phyloP scores from a whole-genome alignment of 305 asterid species.

The Fraxinus paxiana region DNA sequence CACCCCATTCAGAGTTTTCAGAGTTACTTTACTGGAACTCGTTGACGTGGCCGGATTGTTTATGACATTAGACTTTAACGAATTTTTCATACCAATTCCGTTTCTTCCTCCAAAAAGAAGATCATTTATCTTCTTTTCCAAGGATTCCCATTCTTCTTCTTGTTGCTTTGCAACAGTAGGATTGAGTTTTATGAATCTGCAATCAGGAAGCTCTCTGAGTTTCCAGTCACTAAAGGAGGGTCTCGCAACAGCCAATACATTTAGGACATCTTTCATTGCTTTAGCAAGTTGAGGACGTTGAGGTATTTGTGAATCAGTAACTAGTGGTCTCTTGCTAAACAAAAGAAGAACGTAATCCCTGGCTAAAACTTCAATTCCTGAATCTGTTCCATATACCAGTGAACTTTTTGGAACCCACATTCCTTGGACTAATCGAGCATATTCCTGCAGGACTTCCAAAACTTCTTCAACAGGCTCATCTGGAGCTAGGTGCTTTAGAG shows the following conservation, averaged over 20 bases:
- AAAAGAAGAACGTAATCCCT: constrained; percentile 62
- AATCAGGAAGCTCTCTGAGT: constrained; percentile 68
- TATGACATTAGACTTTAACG: constrained; percentile 29
- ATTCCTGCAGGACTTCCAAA: constrained; percentile 50
- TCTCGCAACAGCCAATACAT: constrained; percentile 54
- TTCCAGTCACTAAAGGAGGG: constrained; percentile 56
- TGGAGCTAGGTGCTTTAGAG: constrained; percentile 68
- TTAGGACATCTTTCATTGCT: constrained; percentile 47
- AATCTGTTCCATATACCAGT: constrained; percentile 41
- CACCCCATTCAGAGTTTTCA: constrained; percentile 32
- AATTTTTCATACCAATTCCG: constrained; percentile 31
- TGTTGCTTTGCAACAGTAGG: constrained; percentile 53
- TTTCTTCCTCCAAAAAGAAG: constrained; percentile 22
- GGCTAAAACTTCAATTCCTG: constrained; percentile 38
- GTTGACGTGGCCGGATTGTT: constrained; percentile 28
- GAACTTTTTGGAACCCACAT: constrained; percentile 74
- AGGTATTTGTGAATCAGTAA: constrained; percentile 38
- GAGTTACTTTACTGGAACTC: constrained; percentile 31
- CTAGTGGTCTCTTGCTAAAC: constrained; percentile 49
- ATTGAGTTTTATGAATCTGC: constrained; percentile 42
- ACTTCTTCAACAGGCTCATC: constrained; percentile 58
- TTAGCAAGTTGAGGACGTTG: constrained; percentile 14
- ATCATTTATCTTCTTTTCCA: constrained; percentile 35
- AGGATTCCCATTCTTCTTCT: constrained; percentile 41
- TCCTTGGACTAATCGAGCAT: constrained; percentile 80